Evolutionary conservation across 2,329 filamentous ascomycete species (phyloP), one percentile per base, ranked within the genome.

Genomic region (Fusarium pseudonygamai): DNA sequence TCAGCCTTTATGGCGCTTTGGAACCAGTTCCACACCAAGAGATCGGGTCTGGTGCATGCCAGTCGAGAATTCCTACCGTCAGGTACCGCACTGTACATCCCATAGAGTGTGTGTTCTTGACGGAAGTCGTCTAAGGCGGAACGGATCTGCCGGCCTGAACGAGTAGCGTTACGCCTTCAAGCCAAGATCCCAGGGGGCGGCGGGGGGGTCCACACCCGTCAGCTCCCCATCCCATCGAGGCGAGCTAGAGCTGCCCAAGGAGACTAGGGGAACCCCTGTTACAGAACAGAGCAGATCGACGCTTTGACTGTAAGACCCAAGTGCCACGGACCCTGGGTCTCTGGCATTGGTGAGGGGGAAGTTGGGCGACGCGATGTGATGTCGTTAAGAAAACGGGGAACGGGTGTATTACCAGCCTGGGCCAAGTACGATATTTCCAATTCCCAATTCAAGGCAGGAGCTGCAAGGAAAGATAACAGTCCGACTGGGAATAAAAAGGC

Each of bases 1-100:
- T 52, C 63, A 71, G 74, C 49, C 74, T 77, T 77, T 77, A 77
- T 75, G 75, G 74, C 74, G 74, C 73, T 70, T 18, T 28, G 18
- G 34, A 52, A 53, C 40, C 40, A 55, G 56, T 45, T 49, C 46
- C 26, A 46, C 49, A 24, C 42, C 50, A 36, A 40, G 50, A 55
- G 50, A 55, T 55, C 49, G 36, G 63, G 50, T 40, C 50, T 40
- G 45, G 56, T 52, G 63, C 64, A 67, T 67, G 30, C 64, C 64
- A 67, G 53, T 40, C 36, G n/a, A 22, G 30, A 36, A 40, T 26
- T 55, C 50, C 24, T 55, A 55, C 30, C 22, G 18, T 28, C 66
- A 69, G 66, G 66, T 64, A 69, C 65, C 65, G 64, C 56, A 68
- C 65, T 67, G 64, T 45, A 60, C 32, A 16, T 50, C 28, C 28